Percentiles rank a stretch among this genome's conserved stretches.
phyloP scores from a whole-genome alignment of 352 stramenopile species.

The Pythium dissotocum region DNA sequence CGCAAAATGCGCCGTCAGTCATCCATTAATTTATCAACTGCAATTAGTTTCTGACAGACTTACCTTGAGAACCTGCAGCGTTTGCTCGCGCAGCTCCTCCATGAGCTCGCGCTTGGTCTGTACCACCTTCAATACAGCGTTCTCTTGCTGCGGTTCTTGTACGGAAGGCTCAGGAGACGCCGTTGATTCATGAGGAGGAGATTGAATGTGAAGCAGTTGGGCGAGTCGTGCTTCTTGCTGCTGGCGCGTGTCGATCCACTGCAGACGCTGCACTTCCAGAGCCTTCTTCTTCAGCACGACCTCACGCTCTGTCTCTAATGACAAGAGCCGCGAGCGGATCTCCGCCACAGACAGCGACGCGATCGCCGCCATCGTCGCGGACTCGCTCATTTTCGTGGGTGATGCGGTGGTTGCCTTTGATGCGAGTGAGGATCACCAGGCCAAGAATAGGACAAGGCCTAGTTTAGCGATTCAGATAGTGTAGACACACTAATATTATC shows the following conservation, averaged over 20 bases:
- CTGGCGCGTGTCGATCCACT: slow-evolving; percentile 15
- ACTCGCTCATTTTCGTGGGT: not conserved
- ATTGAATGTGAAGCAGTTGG: not conserved
- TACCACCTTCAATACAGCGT: not conserved
- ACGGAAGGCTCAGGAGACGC: not conserved
- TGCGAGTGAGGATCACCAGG: not conserved
- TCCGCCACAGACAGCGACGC: slow-evolving; percentile 13
- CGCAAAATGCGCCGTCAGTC: not conserved
- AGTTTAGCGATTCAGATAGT: not conserved
- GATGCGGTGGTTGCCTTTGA: slow-evolving; percentile 5
- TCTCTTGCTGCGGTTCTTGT: not conserved
- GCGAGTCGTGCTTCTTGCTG: slow-evolving; percentile 4
- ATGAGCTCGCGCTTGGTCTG: slow-evolving; percentile 20
- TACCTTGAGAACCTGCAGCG: slow-evolving; percentile 18
- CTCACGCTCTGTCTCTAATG: slow-evolving; percentile 17
- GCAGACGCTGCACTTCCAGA: not conserved
- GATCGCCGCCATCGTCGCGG: not conserved
- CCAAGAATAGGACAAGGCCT: slow-evolving; percentile 2
- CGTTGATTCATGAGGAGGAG: not conserved
- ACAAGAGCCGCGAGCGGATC: slow-evolving; percentile 18
- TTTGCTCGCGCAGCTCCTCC: slow-evolving; percentile 19
- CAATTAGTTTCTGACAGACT: not conserved
- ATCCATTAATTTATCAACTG: not conserved
- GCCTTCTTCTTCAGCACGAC: not conserved
- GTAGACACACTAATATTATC: not conserved